A percentile compares a stretch with the other conserved stretches of the same genome.
phyloP scores from a whole-genome alignment of 2,329 filamentous ascomycete species.

The Claviceps sp. region DNA sequence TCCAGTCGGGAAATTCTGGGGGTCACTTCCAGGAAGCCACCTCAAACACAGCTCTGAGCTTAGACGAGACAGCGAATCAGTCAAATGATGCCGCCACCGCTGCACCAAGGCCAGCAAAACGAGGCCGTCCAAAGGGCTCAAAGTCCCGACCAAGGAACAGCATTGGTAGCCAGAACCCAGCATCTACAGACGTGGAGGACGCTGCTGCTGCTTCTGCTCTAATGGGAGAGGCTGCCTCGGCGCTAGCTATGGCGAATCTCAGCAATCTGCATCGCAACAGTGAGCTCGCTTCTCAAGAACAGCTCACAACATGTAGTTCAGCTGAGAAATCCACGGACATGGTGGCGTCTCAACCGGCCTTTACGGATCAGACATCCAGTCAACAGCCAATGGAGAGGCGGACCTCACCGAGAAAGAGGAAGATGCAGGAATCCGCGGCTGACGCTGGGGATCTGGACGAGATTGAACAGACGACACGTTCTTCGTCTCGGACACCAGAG shows the following conservation, averaged over 20 bases:
- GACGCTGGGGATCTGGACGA: background rate
- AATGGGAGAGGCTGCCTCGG: background rate
- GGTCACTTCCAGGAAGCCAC: background rate
- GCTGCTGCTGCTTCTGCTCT: background rate
- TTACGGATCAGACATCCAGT: background rate
- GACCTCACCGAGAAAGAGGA: constrained; percentile 2
- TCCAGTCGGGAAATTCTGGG: background rate
- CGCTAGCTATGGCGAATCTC: background rate
- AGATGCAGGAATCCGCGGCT: background rate
- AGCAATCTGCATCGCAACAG: background rate
- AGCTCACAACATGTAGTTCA: background rate
- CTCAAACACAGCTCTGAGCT: background rate
- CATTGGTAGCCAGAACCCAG: background rate
- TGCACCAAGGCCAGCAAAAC: constrained; percentile 15
- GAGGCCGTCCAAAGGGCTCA: constrained; percentile 32
- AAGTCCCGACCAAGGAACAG: constrained; percentile 26
- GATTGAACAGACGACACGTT: background rate
- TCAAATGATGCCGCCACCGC: constrained; percentile 8
- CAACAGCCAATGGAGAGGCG: background rate
- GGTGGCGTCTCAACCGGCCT: background rate
- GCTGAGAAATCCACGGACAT: background rate
- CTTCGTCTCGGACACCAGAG: background rate
- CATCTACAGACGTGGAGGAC: background rate
- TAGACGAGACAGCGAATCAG: constrained; percentile 4
- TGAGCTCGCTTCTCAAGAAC: background rate